Evolutionary conservation across 1,284 basidiomycete species (phyloP).

Genomic region (Exobasidium rhododendri): DNA sequence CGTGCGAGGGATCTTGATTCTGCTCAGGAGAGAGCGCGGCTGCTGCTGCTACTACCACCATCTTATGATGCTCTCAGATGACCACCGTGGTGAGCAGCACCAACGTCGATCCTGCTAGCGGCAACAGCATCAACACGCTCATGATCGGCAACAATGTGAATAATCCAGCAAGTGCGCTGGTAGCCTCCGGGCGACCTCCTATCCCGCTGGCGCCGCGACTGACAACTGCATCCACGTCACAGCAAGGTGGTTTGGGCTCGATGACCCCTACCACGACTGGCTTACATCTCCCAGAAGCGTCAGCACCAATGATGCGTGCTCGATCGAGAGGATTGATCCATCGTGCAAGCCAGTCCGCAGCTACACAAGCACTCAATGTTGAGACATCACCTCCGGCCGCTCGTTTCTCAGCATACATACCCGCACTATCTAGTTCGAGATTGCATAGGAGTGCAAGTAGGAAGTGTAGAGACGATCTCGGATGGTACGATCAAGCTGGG

Average conservation of each 20-base stretch:
- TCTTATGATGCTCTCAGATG: background rate
- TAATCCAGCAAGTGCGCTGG: constrained; percentile 9
- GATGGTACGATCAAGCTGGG: too few species aligned
- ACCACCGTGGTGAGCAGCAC: background rate
- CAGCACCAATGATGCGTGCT: background rate
- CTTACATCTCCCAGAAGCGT: background rate
- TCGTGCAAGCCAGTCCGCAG: background rate
- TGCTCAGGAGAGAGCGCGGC: too few species aligned
- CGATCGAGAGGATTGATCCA: background rate
- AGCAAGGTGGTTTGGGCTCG: background rate
- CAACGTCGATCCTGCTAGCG: background rate
- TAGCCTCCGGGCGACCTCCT: background rate
- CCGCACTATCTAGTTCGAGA: background rate
- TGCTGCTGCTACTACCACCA: too few species aligned
- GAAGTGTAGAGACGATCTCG: too few species aligned
- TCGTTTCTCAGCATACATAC: constrained; percentile 6
- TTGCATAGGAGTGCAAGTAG: background rate
- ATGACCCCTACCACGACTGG: background rate
- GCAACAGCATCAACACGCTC: too few species aligned
- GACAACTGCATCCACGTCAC: constrained; percentile 7
- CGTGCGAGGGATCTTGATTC: too few species aligned
- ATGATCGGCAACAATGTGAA: background rate
- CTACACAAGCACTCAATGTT: constrained; percentile 7
- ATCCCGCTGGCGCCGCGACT: constrained; percentile 4
- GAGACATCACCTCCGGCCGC: constrained; percentile 3